Evolutionary conservation across 192 early-diverging fungal species (phyloP).

Genomic region (Backusella circina): DNA sequence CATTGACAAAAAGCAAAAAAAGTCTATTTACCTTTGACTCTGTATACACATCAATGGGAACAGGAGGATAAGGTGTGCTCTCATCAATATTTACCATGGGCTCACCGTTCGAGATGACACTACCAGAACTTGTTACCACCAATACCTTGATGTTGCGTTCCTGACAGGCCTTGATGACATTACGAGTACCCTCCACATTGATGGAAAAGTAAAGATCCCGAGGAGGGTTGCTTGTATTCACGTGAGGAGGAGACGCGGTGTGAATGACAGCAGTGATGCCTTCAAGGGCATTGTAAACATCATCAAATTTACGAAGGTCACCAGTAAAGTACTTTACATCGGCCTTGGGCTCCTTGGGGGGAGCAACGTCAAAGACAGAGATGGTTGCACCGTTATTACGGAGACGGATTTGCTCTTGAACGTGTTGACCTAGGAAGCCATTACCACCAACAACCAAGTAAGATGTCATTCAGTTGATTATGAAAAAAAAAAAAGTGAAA

Average conservation of each 20-base stretch:
- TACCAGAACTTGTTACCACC: constrained; percentile 84
- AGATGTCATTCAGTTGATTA: background rate
- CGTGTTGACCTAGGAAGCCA: constrained; percentile 82
- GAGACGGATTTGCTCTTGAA: constrained; percentile 71
- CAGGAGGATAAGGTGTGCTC: constrained; percentile 65
- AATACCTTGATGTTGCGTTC: constrained; percentile 60
- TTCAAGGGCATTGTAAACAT: constrained; percentile 59
- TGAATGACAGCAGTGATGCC: constrained; percentile 79
- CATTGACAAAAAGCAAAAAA: background rate
- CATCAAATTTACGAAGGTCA: constrained; percentile 46
- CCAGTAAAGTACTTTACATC: constrained; percentile 46
- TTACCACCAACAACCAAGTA: constrained; percentile 85
- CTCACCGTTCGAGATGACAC: constrained; percentile 83
- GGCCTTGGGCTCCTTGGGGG: constrained; percentile 35
- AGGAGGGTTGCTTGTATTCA: constrained; percentile 49
- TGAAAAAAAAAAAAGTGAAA: background rate
- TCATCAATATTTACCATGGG: constrained; percentile 82
- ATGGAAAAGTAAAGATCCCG: constrained; percentile 71
- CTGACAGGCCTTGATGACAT: constrained; percentile 76
- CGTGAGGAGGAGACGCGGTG: constrained; percentile 83
- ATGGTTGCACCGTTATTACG: constrained; percentile 55
- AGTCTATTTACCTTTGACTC: constrained; percentile 73
- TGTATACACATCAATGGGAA: constrained; percentile 86
- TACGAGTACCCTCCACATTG: constrained; percentile 85
- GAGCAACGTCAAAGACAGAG: constrained; percentile 82